Base-by-base conservation (phyloP, 2,329 filamentous ascomycete species). In the Rutstroemia sp. region DNA sequence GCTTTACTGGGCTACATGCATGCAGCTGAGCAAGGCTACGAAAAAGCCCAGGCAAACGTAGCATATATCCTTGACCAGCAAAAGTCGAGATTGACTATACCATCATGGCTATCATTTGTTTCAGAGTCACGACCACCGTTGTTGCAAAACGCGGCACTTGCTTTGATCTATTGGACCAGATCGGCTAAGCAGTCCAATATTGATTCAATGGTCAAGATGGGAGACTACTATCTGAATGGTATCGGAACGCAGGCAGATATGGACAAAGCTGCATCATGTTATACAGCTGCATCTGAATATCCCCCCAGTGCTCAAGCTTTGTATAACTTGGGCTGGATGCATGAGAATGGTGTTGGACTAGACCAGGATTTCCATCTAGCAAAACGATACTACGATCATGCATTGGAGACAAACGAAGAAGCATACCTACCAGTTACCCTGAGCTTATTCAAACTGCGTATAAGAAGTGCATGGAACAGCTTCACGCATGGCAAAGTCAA, bases 301-400 rank as follows among this genome's bases (percentile, higher is more conserved):
- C 85, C 92, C 64, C 87, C 91, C 68, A 95, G 90, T 65, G 94
- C 92, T 2, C 95, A 99, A 72, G 94, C 95, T 14, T 83, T 96
- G 57, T 99, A 91, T 82, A 97, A 99, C 66, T 77, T 99, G 14
- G 95, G 94, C 5, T 99, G 94, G 94, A 97, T 99, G 92, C 91
- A 99, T 68, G 94, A 99, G 73, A 96, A 97, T 67, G 94, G 94
- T 7, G 79, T 97, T 50, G 90, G 92, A 2, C 81, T 97, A 19
- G 87, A 88, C 54, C 94, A 99, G 70, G 94, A 99, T 69, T 99
- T 95, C 70, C 94, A 99, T 68, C 83, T 99, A 56, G 94, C 95
- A 2, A 99, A 99, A 73, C 80, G 94, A 54, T 96, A 92, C 72
- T 99, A 99, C 69, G 94, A 99, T 66, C 81, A 94, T 59, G 92